These are phyloP conservation scores for Parietaria judaica DNA, from an alignment of 306 rosid species.

Conservation along the genomic window DNA sequence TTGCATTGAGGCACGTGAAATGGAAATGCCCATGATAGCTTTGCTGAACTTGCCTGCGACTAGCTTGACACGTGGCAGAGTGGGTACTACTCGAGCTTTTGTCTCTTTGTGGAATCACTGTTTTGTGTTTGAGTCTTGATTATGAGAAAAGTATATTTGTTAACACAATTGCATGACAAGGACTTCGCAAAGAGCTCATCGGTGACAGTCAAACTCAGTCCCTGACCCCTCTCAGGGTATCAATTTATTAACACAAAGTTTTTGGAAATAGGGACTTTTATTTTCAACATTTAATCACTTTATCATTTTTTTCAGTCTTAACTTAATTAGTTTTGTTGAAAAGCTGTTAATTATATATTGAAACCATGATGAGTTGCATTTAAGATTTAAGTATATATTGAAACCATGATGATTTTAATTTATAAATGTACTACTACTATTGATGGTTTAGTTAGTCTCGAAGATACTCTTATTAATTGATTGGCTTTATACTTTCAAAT, in stretches of 20 bases:
- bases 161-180: neutral
- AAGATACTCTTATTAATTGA: no score
- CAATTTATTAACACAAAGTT: slow-evolving; percentile 18
- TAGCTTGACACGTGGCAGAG: slow-evolving; percentile 24
- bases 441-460: no score
- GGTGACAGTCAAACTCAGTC: neutral
- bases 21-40: slow-evolving; percentile 18
- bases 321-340: neutral
- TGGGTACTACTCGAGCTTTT: slow-evolving; percentile 13
- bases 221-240: slow-evolving; percentile 3
- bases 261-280: slow-evolving; percentile 16
- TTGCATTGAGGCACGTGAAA: slow-evolving; percentile 37
- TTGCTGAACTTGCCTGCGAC: slow-evolving; percentile 39
- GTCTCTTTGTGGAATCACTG: slow-evolving; percentile 14
- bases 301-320: neutral
- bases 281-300: no score
- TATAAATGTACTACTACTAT: no score
- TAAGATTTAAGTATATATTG: no score
- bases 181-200: slow-evolving; percentile 15
- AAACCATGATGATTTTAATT: no score
- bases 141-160: neutral
- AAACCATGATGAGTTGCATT: no score
- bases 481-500: no score
- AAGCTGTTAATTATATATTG: neutral
- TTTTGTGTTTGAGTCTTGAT: neutral